Conservation (phyloP, 345 rosid species). For the Salix exigua region DNA sequence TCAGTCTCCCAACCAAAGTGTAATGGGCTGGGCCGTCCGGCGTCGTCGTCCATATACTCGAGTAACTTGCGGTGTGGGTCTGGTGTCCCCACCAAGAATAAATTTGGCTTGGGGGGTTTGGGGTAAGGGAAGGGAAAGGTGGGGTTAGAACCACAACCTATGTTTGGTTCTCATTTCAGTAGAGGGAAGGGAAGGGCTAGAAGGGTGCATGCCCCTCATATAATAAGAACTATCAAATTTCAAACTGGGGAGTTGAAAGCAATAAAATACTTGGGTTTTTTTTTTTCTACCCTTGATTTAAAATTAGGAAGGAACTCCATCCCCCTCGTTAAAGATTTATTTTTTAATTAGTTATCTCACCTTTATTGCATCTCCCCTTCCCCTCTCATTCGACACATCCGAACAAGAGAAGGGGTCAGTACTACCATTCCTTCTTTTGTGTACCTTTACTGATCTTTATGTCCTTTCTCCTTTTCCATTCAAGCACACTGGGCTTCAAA, state of each 20-base stretch:
- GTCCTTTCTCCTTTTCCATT: not conserved
- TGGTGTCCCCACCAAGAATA: no score
- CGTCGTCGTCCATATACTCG: no score
- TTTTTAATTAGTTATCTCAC: not conserved
- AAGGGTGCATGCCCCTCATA: not conserved
- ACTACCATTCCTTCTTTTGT: not conserved
- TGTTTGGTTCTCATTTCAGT: no score
- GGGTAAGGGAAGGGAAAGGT: not conserved
- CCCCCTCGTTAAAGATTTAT: not conserved
- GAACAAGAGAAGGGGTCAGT: not conserved
- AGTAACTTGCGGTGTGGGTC: no score
- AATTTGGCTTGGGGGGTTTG: not conserved
- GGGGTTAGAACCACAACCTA: not conserved
- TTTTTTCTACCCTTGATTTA: not conserved
- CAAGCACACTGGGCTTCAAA: not conserved
- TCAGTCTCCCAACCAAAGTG: no score
- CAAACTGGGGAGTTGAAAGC: not conserved
- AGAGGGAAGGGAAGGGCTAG: not conserved
- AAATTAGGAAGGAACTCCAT: not conserved
- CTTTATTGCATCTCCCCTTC: not conserved
- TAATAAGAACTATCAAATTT: not conserved
- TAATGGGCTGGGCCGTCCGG: no score
- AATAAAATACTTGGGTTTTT: not conserved
- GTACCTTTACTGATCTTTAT: not conserved
- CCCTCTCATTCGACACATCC: not conserved